Conservation (phyloP, 2,329 filamentous ascomycete genomes). For the Aspergillus niger region DNA sequence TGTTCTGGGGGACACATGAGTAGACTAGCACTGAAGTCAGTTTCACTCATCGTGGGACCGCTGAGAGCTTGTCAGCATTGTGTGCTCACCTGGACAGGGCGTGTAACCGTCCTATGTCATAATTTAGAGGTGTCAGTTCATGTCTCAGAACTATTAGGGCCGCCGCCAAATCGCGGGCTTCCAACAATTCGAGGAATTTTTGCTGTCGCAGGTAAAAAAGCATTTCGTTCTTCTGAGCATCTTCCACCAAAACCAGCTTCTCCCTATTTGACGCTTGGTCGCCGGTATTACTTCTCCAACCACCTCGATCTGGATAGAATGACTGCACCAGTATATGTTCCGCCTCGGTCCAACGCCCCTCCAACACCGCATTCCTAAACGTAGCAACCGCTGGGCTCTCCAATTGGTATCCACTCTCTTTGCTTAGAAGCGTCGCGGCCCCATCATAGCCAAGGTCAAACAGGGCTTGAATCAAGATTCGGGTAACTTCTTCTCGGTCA, state of each 20-base stretch:
- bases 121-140: conserved; percentile 83
- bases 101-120: conserved; percentile 75
- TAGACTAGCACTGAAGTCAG: conserved; percentile 54
- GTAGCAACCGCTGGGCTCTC: conserved; percentile 85
- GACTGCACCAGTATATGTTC: conserved; percentile 72
- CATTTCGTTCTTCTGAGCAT: conserved; percentile 76
- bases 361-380: conserved; percentile 77
- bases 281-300: conserved; percentile 42
- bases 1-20: conserved; percentile 87
- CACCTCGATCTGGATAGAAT: conserved; percentile 46
- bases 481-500: conserved; percentile 86
- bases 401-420: conserved; percentile 82
- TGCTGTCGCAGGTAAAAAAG: conserved; percentile 87
- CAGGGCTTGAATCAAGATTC: conserved; percentile 88
- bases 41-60: not conserved
- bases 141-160: conserved; percentile 82
- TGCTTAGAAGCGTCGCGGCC: conserved; percentile 72
- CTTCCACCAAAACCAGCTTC: conserved; percentile 73
- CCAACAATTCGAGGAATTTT: conserved; percentile 89
- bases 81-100: conserved; percentile 69
- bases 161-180: conserved; percentile 69
- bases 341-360: conserved; percentile 81
- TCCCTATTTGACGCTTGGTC: conserved; percentile 36
- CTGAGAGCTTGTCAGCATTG: not conserved
- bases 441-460: conserved; percentile 82